Base-by-base conservation (phyloP, 805 yeast genomes). In the Jamesozyma piceae region DNA sequence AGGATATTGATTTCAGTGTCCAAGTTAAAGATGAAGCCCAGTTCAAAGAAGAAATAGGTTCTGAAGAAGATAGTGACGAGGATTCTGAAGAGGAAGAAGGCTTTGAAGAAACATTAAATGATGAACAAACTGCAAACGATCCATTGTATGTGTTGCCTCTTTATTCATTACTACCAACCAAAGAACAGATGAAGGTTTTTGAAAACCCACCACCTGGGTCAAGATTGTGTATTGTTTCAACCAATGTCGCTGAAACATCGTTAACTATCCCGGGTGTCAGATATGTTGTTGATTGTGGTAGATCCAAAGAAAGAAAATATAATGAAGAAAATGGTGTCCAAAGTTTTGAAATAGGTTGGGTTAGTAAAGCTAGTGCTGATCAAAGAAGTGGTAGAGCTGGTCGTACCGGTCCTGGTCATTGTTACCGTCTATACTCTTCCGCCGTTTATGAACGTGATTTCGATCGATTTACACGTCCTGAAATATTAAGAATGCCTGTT, bases 301-400 rank as follows among this genome's bases (percentile, higher is more conserved):
- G 97, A 48, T 74, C 95, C 0, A 92, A 92, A 55, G 97, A 90
- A 58, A 73, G 97, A 42, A 78, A 77, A 47, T 87, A 69, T 55
- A 82, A 89, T 49, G 83, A 82, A 49, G 79, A 77, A 26, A 84
- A 87, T 11, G 95, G 95, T 3, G 95, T 92, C 28, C 97, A 90
- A 64, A 83, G 94, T 46, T 94, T 83, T 63, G 92, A 85, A 55
- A 73, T 92, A 39, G 82, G 77, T 43, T 92, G 97, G 97, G 71
- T 89, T 3, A 82, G 95, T 37, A 88, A 92, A 54, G 99, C 99
- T 1, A 82, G 95, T 45, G 90, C 97, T 0, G 92, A 78, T 51
- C 99, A 92, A 68, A 75, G 99, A 67, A 67, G 94, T 17, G 97
- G 97, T 58, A 80, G 97, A 70, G 97, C 97, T 39, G 97, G 97